phyloP scores from a whole-genome alignment of 169 alveolate species.

The Fabrea salina region DNA sequence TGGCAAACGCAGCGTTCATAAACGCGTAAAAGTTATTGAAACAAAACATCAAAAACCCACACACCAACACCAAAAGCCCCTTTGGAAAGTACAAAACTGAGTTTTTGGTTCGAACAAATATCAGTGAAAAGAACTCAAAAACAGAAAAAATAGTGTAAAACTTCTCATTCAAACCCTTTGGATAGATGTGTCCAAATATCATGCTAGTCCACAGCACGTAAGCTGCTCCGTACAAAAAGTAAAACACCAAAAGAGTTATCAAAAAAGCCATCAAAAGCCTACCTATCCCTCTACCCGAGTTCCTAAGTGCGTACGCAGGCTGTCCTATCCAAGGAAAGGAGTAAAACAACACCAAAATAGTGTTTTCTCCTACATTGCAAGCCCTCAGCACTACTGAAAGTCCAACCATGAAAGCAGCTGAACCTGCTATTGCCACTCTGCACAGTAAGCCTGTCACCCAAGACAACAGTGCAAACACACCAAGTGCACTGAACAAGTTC shows the following conservation, averaged over 20 bases:
- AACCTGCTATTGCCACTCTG: slow-evolving; percentile 17
- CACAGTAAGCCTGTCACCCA: not conserved
- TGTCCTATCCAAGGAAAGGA: slow-evolving; percentile 25
- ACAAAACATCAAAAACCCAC: not conserved
- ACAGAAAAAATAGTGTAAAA: not conserved
- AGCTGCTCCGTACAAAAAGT: slow-evolving; percentile 7
- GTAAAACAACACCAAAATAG: not conserved
- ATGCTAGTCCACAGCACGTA: not conserved
- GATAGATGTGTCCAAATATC: not conserved
- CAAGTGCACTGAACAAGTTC: not conserved
- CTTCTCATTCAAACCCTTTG: not conserved
- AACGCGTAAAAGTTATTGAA: slow-evolving; percentile 12
- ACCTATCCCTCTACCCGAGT: not conserved
- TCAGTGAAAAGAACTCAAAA: not conserved
- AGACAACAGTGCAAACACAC: not conserved
- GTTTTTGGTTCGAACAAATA: slow-evolving; percentile 19
- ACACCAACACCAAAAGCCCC: not conserved
- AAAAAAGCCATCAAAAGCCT: not conserved
- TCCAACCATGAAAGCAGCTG: not conserved
- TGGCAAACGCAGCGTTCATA: not conserved
- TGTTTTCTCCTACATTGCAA: not conserved
- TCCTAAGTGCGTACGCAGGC: slow-evolving; percentile 14
- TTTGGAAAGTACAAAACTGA: not conserved
- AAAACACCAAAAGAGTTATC: not conserved
- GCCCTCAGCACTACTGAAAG: not conserved